Conservation (phyloP, 768 basidiomycete species). For the Collybia mongolica region DNA sequence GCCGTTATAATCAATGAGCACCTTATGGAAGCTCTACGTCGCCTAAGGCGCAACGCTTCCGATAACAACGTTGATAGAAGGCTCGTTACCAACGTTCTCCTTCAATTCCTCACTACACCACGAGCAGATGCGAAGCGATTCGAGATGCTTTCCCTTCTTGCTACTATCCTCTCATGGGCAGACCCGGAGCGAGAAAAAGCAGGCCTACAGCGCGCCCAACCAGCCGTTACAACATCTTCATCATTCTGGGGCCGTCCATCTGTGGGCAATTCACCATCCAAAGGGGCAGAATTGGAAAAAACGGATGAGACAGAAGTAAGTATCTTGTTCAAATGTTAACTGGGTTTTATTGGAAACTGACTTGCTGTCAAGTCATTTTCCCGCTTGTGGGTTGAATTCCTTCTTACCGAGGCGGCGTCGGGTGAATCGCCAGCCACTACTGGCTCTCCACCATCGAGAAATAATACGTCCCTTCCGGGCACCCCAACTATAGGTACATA, state of each 20-base stretch:
- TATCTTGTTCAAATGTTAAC: neutral
- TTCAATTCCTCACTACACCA: slow-evolving; percentile 87
- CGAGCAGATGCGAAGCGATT: slow-evolving; percentile 93
- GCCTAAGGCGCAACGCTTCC: slow-evolving; percentile 81
- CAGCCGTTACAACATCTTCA: slow-evolving; percentile 20
- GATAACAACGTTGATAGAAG: slow-evolving; percentile 93
- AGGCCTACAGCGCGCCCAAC: slow-evolving; percentile 64
- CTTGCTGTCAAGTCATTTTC: slow-evolving; percentile 81
- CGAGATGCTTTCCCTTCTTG: slow-evolving; percentile 89
- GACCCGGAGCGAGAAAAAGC: slow-evolving; percentile 91
- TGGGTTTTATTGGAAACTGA: neutral
- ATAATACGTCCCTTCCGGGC: slow-evolving; percentile 30
- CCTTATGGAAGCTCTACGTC: slow-evolving; percentile 94
- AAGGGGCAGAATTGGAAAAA: slow-evolving; percentile 65
- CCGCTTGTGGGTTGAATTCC: slow-evolving; percentile 96
- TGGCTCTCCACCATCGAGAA: slow-evolving; percentile 22
- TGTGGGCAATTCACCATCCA: slow-evolving; percentile 30
- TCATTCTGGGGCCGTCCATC: slow-evolving; percentile 45
- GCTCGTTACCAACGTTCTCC: slow-evolving; percentile 90
- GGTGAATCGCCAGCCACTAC: slow-evolving; percentile 31
- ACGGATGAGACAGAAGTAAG: slow-evolving; percentile 82
- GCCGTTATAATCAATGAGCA: slow-evolving; percentile 98
- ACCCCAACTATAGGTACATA: slow-evolving; percentile 24
- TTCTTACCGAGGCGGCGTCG: slow-evolving; percentile 83
- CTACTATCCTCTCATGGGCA: slow-evolving; percentile 89